Percentiles rank a stretch among this genome's conserved stretches.
phyloP scores from a whole-genome alignment of 2,329 filamentous ascomycete species.

The Aspergillus transmontanensis region DNA sequence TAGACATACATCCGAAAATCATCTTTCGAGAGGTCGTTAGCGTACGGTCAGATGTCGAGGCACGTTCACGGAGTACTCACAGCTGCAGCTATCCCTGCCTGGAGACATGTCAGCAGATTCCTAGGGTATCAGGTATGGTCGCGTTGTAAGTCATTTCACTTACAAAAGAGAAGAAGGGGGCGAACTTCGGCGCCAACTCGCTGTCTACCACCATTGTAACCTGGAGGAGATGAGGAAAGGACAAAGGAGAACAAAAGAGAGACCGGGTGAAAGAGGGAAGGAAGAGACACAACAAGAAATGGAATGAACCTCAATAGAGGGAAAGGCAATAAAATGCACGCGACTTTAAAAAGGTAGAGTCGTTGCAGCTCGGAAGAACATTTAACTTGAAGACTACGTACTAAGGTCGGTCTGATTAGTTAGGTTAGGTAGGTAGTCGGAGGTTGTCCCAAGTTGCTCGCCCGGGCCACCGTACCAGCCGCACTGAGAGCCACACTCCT shows the following conservation, averaged over 20 bases:
- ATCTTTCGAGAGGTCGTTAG: slow-evolving; percentile 43
- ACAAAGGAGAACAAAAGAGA: not conserved
- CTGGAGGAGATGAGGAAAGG: slow-evolving; percentile 1
- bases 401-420: not conserved
- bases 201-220: slow-evolving; percentile 48
- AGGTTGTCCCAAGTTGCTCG: slow-evolving; percentile 15
- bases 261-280: not conserved
- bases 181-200: slow-evolving; percentile 63
- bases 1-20: slow-evolving; percentile 54
- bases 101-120: slow-evolving; percentile 27
- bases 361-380: not conserved
- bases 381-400: not conserved
- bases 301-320: not conserved
- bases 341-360: not conserved
- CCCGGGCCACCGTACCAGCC: slow-evolving; percentile 24
- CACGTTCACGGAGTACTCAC: slow-evolving; percentile 37
- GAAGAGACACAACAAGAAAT: slow-evolving; percentile 1
- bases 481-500: slow-evolving; percentile 13
- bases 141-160: slow-evolving; percentile 29
- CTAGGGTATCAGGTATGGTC: not conserved
- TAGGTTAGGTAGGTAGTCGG: not conserved
- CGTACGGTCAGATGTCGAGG: slow-evolving; percentile 7
- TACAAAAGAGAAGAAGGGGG: slow-evolving; percentile 70
- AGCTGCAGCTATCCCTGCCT: slow-evolving; percentile 54
- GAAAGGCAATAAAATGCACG: not conserved